Evolutionary conservation across 345 rosid species (phyloP).

Genomic region (Geranium brycei): DNA sequence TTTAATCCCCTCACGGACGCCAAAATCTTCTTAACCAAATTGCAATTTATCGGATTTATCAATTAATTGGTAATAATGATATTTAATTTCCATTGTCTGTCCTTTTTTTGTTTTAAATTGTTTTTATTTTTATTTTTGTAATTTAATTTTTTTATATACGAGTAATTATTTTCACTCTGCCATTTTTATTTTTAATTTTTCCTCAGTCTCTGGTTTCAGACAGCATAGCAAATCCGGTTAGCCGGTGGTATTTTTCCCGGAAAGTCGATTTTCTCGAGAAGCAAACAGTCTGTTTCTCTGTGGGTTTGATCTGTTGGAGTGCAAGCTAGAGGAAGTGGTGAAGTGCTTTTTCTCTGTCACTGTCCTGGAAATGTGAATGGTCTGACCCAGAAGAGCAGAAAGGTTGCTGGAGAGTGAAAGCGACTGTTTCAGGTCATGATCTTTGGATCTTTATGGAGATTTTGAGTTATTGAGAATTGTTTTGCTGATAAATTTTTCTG

Average conservation of each 20-base stretch:
- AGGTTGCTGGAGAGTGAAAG: conserved; percentile 6
- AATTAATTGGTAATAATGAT: conserved; percentile 21
- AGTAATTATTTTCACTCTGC: conserved; percentile 7
- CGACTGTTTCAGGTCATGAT: conserved; percentile 33
- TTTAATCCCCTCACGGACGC: conserved; percentile 46
- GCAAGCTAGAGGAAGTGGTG: not conserved
- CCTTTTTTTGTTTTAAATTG: not conserved
- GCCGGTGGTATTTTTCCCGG: conserved; percentile 9
- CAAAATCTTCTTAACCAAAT: conserved; percentile 44
- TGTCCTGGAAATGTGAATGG: conserved; percentile 21
- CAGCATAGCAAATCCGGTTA: conserved; percentile 8
- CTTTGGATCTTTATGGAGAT: conserved; percentile 6
- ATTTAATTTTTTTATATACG: not conserved
- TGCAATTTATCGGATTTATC: conserved; percentile 34
- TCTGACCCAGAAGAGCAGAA: conserved; percentile 9
- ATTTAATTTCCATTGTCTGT: not conserved
- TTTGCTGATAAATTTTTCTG: not conserved
- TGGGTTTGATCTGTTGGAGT: not conserved
- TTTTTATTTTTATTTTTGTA: conserved; percentile 5
- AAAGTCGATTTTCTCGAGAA: conserved; percentile 18
- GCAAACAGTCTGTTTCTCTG: conserved; percentile 6
- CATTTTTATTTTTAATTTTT: conserved; percentile 2
- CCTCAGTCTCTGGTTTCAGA: conserved; percentile 15
- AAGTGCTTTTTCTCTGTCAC: not conserved
- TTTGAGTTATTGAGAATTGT: not conserved